phyloP scores from a whole-genome alignment of 73 alveolate genomes.

The Tetrahymena thermophila region DNA sequence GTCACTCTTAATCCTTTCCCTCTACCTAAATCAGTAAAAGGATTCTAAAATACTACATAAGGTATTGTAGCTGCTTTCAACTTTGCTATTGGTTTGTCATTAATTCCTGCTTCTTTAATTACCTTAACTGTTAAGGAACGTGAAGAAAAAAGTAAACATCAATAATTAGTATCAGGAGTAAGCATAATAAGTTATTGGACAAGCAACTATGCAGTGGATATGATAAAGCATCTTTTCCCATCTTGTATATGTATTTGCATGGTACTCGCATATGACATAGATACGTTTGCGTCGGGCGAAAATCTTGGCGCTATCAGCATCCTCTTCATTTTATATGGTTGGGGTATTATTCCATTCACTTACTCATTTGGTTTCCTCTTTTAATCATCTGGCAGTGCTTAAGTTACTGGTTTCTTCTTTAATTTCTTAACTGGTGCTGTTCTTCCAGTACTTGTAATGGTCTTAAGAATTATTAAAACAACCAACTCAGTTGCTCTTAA shows the following conservation, averaged over 20 bases:
- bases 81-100: conserved; percentile 77
- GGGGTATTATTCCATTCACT: conserved; percentile 69
- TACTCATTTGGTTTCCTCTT: conserved; percentile 56
- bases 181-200: conserved; percentile 72
- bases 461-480: conserved; percentile 47
- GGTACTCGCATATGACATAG: conserved; percentile 40
- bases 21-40: conserved; percentile 21
- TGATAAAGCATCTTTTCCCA: conserved; percentile 60
- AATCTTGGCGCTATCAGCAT: conserved; percentile 31
- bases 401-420: conserved; percentile 44
- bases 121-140: conserved; percentile 77
- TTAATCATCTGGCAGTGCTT: neutral
- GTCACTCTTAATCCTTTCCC: conserved; percentile 13
- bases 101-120: conserved; percentile 80
- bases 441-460: conserved; percentile 31
- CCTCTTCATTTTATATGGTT: conserved; percentile 57
- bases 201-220: conserved; percentile 66
- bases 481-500: conserved; percentile 43
- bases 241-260: conserved; percentile 46
- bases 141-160: conserved; percentile 81
- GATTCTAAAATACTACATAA: conserved; percentile 5
- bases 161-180: conserved; percentile 78
- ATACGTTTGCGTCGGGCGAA: neutral
- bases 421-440: conserved; percentile 50
- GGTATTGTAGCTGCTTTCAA: conserved; percentile 48